Evolutionary conservation across 75 land plant species (phyloP).

Genomic region (Ceratopteris richardii): DNA sequence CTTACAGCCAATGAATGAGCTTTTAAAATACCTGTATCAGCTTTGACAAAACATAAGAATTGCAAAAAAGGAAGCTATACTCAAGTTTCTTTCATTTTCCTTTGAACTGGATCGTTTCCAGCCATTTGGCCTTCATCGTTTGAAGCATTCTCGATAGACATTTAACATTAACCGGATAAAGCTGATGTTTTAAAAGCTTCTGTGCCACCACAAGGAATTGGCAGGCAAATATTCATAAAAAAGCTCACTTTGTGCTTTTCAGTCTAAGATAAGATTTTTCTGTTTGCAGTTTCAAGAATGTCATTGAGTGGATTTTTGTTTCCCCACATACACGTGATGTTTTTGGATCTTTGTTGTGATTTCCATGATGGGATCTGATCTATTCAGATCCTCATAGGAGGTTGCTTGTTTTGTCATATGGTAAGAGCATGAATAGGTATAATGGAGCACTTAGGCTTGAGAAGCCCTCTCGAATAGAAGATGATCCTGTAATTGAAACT

Average conservation of each 20-base stretch:
- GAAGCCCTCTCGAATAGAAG: too few relatives aligned
- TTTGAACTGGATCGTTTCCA: conserved; percentile 55
- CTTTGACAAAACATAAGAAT: neutral
- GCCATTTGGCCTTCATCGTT: conserved; percentile 40
- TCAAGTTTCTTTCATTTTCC: conserved; percentile 31
- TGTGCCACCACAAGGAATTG: conserved; percentile 64
- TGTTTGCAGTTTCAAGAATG: conserved; percentile 41
- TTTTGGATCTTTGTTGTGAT: conserved; percentile 43
- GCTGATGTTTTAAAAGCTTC: conserved; percentile 44
- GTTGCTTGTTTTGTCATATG: conserved; percentile 14
- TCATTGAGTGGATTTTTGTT: conserved; percentile 40
- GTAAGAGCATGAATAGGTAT: neutral
- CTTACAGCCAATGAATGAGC: neutral
- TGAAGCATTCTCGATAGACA: conserved; percentile 36
- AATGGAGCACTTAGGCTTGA: too few relatives aligned
- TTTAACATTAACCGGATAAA: conserved; percentile 33
- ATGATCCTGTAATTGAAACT: too few relatives aligned
- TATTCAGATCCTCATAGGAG: conserved; percentile 23
- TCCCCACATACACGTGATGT: conserved; percentile 53
- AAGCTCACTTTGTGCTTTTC: conserved; percentile 23
- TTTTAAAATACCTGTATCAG: neutral
- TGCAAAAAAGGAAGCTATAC: neutral
- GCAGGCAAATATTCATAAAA: conserved; percentile 40
- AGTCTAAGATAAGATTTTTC: conserved; percentile 24
- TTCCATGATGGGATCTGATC: conserved; percentile 51